Base-by-base conservation (phyloP, 805 yeast species). In the Candida hispaniensis region DNA sequence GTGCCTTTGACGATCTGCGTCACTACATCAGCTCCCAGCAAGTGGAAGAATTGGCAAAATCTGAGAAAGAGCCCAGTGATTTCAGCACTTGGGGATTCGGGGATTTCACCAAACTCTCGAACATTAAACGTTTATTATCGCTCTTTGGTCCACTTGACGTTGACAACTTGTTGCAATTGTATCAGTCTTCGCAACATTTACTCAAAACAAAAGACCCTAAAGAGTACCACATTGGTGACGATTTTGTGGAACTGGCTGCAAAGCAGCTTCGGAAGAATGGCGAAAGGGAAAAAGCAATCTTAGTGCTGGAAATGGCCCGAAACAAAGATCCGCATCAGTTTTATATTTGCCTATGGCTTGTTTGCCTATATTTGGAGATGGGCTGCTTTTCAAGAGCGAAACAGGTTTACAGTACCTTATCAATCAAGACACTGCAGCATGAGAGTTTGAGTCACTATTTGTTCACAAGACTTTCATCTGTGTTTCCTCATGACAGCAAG, bases 221-320 rank as follows among this genome's bases (percentile, higher is more conserved):
- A 24, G 94, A 85, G 50, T 79, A 77, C 51, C 78, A 75, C 43
- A 51, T 72, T 2, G 80, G 79, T 5, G 74, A 78, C 41, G 82
- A 76, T 38, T 67, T 80, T 29, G 53, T 80, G 7, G 51, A 83
- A 5, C 54, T 76, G 30, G 69, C 75, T 2, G 39, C 12, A 30
- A 47, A 6, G 40, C 47, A 7, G 44, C 52, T 18, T 26, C 49
- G 10, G 3, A 4, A 25, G 47, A 4, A 43, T 43, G 6, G 55
- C 55, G 13, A 45, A 59, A 2, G 38, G 3, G 39, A 66, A 5
- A 61, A 63, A 16, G 60, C 71, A 6, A 59, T 77, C 7, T 47
- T 69, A 1, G 52, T 79, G 4, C 56, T 86, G n/a, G 83, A 79
- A 47, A 53, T 62, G 11, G 70, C 75, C 2, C 58, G 67, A 8